Evolutionary conservation across 202 grass and related monocot species (phyloP).

Genomic region (Cymbopogon flexuosus): DNA sequence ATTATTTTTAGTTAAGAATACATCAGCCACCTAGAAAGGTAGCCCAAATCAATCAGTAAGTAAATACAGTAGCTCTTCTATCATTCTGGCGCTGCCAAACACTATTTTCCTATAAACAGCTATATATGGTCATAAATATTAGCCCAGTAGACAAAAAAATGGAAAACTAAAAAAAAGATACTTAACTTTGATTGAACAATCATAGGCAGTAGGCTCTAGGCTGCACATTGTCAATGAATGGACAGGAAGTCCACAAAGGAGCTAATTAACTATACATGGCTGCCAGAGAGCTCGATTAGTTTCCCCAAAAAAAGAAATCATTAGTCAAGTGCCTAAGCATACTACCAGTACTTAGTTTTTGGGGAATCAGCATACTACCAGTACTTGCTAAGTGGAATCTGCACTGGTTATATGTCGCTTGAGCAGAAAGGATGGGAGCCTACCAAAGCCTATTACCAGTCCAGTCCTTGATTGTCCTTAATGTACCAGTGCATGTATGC

Average conservation of each 20-base stretch:
- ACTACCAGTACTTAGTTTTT: not conserved
- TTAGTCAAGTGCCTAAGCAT: conserved; percentile 30
- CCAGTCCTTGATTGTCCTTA: conserved; percentile 29
- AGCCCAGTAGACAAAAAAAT: not conserved
- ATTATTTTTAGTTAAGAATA: not conserved
- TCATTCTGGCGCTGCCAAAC: not conserved
- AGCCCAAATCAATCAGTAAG: not conserved
- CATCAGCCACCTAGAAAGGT: not conserved
- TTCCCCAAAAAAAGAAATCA: not conserved
- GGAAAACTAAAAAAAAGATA: not conserved
- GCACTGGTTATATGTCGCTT: not conserved
- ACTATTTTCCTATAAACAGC: not conserved
- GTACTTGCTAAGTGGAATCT: conserved; percentile 19
- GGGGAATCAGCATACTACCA: not conserved
- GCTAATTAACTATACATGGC: not conserved
- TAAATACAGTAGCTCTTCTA: not conserved
- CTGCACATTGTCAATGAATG: conserved; percentile 3
- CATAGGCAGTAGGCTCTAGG: not conserved
- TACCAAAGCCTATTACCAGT: conserved; percentile 20
- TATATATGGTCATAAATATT: not conserved
- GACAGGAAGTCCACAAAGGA: conserved; percentile 5
- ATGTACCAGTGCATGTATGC: conserved; percentile 6
- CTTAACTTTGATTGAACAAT: not conserved
- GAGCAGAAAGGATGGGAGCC: conserved; percentile 38
- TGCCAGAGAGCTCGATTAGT: not conserved